Conservation (phyloP, 2,329 filamentous ascomycete genomes). For the Nannizziopsis barbatae region DNA sequence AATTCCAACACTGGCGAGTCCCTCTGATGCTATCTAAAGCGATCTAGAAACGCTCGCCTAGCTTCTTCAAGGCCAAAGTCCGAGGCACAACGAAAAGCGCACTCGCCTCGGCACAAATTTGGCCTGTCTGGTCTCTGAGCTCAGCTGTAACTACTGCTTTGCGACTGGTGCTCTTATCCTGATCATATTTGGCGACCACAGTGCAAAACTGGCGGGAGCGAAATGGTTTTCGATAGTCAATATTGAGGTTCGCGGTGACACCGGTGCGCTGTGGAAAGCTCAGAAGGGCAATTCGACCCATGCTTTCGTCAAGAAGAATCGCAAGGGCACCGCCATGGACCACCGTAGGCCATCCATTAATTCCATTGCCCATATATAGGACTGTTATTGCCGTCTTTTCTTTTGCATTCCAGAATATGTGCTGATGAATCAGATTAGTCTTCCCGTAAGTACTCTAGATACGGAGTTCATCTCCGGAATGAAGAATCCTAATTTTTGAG, state of each 20-base stretch:
- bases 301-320: slow-evolving; percentile 57
- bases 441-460: not conserved
- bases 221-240: slow-evolving; percentile 54
- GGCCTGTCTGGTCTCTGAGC: slow-evolving; percentile 37
- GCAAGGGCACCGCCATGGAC: slow-evolving; percentile 61
- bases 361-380: slow-evolving; percentile 55
- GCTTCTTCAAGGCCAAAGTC: slow-evolving; percentile 32
- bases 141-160: slow-evolving; percentile 30
- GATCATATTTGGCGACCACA: slow-evolving; percentile 39
- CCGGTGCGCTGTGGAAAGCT: slow-evolving; percentile 41
- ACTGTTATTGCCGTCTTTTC: slow-evolving; percentile 51
- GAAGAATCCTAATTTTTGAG: too few relatives aligned
- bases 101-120: slow-evolving; percentile 47
- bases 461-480: too few relatives aligned
- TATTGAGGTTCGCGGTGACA: slow-evolving; percentile 46
- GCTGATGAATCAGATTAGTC: slow-evolving; percentile 28
- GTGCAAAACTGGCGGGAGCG: slow-evolving; percentile 53
- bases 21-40: not conserved
- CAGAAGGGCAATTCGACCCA: slow-evolving; percentile 51
- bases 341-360: slow-evolving; percentile 59
- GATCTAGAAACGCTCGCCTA: slow-evolving; percentile 31
- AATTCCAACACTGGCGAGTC: not conserved
- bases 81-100: slow-evolving; percentile 51
- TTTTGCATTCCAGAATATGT: slow-evolving; percentile 51
- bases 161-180: slow-evolving; percentile 28